Percentiles rank a stretch among this genome's conserved stretches.
phyloP scores from a whole-genome alignment of 2,329 filamentous ascomycete genomes.

The Neofusicoccum laricinum region DNA sequence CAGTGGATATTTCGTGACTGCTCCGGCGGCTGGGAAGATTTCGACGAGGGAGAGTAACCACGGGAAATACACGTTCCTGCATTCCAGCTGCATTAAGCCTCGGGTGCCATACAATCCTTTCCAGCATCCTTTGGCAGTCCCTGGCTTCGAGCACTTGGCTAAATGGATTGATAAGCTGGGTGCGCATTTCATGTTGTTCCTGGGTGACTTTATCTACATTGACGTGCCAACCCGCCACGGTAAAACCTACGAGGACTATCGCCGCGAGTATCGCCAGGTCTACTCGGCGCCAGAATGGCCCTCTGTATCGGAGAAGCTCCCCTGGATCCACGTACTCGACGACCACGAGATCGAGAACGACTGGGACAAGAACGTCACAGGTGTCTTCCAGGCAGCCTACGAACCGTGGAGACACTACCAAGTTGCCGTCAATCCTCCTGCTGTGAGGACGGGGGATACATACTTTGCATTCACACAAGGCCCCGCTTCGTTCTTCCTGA shows the following conservation, averaged over 20 bases:
- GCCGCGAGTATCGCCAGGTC: constrained; percentile 90
- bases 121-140: constrained; percentile 78
- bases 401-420: constrained; percentile 90
- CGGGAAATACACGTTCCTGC: constrained; percentile 82
- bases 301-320: constrained; percentile 70
- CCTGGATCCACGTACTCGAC: constrained; percentile 95
- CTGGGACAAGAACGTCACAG: constrained; percentile 79
- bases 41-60: constrained; percentile 52
- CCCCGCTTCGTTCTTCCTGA: constrained; percentile 88
- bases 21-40: constrained; percentile 66
- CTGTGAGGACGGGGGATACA: constrained; percentile 60
- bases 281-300: constrained; percentile 94
- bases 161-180: constrained; percentile 68
- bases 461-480: constrained; percentile 91
- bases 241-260: constrained; percentile 69
- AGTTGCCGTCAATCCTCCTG: constrained; percentile 76
- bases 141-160: constrained; percentile 74
- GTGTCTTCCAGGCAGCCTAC: constrained; percentile 73
- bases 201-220: constrained; percentile 86
- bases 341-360: constrained; percentile 97
- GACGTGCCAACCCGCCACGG: constrained; percentile 84
- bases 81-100: constrained; percentile 88
- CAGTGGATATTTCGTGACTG: constrained; percentile 74
- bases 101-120: constrained; percentile 85
- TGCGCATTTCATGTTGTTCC: constrained; percentile 69